Base-by-base conservation (phyloP, 129 eudicot species). In the Flaveria sonorensis region DNA sequence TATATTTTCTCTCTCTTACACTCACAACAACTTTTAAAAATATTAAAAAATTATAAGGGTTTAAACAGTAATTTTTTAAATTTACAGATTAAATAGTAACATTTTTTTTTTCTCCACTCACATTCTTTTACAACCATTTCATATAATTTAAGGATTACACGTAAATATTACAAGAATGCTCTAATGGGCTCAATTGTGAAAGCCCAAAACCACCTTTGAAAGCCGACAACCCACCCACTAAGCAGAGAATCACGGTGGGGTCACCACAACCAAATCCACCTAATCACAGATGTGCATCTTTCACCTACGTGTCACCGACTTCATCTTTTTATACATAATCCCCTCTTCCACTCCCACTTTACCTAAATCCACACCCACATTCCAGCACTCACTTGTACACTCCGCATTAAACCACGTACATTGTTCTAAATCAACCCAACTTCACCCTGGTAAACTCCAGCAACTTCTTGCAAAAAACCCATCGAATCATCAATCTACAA, bases 261-360 rank as follows among this genome's bases (percentile, higher is more conserved):
- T 15, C 79, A 23, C 28, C 55, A 8, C 70, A 56, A 46, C 75
- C 28, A 51, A 81, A 67, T 79, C 74, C 75, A 74, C 84, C 84
- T 36, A 80, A 80, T 80, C 70, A 57, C 24, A 73, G 79, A 74
- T 68, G 19, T 70, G 10, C 75, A 73, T 66, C 61, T 55, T 36
- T 47, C 75, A 80, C 80, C 83, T 78, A 84, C 92, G 88, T 82
- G 87, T 80, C 83, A 87, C 92, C 89, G 77, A 88, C 84, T 82
- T 72, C 51, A 15, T 45, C 28, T 47, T 15, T 18, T 23, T 59
- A 18, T 18, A 60, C 63, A 70, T 71, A 59, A 9, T 64, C 10
- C 23, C 50, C 62, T 26, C 73, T 61, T 75, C 77, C 68, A 67
- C 40, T 10, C 39, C 70, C n/a, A 73, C 3, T 13, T 48, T 43